Conservation (phyloP, 257 asterid genomes). For the Salvia miltiorrhiza region DNA sequence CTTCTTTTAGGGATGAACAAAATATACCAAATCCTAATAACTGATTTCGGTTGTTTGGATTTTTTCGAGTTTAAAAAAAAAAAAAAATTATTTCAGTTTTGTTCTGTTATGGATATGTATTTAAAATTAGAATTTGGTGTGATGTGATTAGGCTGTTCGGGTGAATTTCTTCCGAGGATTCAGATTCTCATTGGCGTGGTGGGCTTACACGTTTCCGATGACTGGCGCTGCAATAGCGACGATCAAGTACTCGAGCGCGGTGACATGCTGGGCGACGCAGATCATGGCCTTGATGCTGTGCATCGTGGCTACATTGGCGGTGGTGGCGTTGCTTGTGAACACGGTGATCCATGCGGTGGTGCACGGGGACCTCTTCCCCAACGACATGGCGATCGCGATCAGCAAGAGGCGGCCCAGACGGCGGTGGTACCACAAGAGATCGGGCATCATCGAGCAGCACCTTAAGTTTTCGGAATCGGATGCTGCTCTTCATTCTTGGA, state of each 20-base stretch:
- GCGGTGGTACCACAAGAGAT: slow-evolving; percentile 55
- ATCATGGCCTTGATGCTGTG: slow-evolving; percentile 44
- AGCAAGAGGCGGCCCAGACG: slow-evolving; percentile 38
- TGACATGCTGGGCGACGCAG: slow-evolving; percentile 37
- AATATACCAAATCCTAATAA: too few species aligned
- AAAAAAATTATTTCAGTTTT: too few species aligned
- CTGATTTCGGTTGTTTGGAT: too few species aligned
- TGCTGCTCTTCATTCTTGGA: slow-evolving; percentile 29
- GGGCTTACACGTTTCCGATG: slow-evolving; percentile 97
- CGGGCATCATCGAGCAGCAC: slow-evolving; percentile 35
- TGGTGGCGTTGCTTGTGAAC: slow-evolving; percentile 47
- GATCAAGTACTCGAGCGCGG: slow-evolving; percentile 51
- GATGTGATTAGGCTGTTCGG: slow-evolving; percentile 86
- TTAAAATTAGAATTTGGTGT: too few species aligned
- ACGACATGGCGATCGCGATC: slow-evolving; percentile 77
- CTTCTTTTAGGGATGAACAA: too few species aligned
- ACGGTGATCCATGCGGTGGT: slow-evolving; percentile 70
- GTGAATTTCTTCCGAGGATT: slow-evolving; percentile 84
- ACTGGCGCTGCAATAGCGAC: slow-evolving; percentile 78
- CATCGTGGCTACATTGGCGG: slow-evolving; percentile 50
- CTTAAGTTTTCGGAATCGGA: slow-evolving; percentile 50
- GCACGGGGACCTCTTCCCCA: slow-evolving; percentile 71
- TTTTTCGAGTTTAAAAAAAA: neutral
- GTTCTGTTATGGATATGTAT: too few species aligned
- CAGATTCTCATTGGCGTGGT: slow-evolving; percentile 83